phyloP scores from a whole-genome alignment of 2,329 filamentous ascomycete species.

The Podosphaera xanthii region DNA sequence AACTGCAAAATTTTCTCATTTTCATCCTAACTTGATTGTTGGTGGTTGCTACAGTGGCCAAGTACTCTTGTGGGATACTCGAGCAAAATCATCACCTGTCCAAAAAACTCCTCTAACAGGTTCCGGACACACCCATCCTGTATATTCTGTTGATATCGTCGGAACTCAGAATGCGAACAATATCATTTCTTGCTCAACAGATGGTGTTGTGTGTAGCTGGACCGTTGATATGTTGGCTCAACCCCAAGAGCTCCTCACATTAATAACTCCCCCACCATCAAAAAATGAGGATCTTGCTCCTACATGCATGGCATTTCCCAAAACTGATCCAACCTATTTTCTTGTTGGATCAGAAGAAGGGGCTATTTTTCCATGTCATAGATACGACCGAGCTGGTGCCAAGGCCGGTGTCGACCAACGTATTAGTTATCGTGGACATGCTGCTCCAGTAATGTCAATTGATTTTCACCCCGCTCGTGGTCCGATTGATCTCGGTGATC shows the following conservation, averaged over 20 bases:
- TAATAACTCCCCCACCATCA: constrained; percentile 64
- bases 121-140: constrained; percentile 83
- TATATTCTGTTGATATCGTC: constrained; percentile 87
- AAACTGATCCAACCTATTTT: constrained; percentile 92
- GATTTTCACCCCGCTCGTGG: constrained; percentile 87
- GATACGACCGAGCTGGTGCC: constrained; percentile 89
- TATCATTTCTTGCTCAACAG: constrained; percentile 89
- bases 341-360: constrained; percentile 93
- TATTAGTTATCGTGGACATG: constrained; percentile 72
- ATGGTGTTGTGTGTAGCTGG: constrained; percentile 93
- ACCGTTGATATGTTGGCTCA: constrained; percentile 94
- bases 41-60: constrained; percentile 94
- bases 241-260: constrained; percentile 78
- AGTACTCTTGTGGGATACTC: constrained; percentile 89
- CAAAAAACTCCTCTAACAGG: constrained; percentile 92
- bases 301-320: constrained; percentile 82
- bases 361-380: constrained; percentile 83
- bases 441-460: constrained; percentile 84
- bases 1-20: constrained; percentile 92
- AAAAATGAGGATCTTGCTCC: constrained; percentile 90
- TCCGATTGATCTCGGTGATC: constrained; percentile 78
- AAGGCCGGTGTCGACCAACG: constrained; percentile 87
- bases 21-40: constrained; percentile 88
- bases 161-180: constrained; percentile 98
- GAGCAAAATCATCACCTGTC: constrained; percentile 68